These are phyloP conservation scores for Corinectria fuckeliana DNA, from an alignment of 2,329 filamentous ascomycete genomes.

Conservation along the genomic window DNA sequence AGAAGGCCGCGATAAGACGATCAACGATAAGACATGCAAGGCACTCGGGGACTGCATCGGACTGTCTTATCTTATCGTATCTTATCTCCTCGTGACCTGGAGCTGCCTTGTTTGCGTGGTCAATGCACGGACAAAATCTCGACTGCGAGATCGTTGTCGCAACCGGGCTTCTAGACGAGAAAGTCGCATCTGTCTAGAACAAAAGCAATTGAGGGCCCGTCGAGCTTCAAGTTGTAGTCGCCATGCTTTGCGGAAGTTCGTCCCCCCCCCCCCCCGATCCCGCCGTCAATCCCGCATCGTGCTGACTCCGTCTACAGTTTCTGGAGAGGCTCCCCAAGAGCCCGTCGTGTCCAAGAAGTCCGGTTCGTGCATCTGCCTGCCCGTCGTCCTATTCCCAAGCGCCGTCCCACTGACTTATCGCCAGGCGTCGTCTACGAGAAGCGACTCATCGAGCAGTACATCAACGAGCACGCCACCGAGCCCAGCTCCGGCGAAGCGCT, in stretches of 20 bases:
- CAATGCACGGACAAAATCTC: slow-evolving; percentile 44
- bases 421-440: slow-evolving; percentile 91
- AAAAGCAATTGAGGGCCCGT: slow-evolving; percentile 40
- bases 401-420: slow-evolving; percentile 21
- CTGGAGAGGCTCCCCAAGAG: slow-evolving; percentile 93
- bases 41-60: no score
- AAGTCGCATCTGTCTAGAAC: slow-evolving; percentile 33
- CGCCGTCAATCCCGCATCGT: neutral
- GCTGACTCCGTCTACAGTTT: slow-evolving; percentile 66
- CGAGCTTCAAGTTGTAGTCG: slow-evolving; percentile 39
- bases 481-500: slow-evolving; percentile 89
- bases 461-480: slow-evolving; percentile 91
- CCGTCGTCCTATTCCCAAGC: neutral
- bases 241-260: slow-evolving; percentile 59
- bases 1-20: slow-evolving; percentile 19
- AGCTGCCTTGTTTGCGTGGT: slow-evolving; percentile 31
- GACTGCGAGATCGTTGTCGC: slow-evolving; percentile 36
- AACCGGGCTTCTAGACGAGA: slow-evolving; percentile 32
- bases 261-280: neutral
- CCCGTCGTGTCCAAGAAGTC: slow-evolving; percentile 95
- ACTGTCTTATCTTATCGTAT: no score
- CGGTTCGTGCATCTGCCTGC: slow-evolving; percentile 60
- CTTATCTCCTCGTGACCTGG: slow-evolving; percentile 41
- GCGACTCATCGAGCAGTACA: slow-evolving; percentile 92
- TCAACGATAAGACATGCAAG: no score